Conservation (phyloP, 345 rosid species). For the Clausena lansium region DNA sequence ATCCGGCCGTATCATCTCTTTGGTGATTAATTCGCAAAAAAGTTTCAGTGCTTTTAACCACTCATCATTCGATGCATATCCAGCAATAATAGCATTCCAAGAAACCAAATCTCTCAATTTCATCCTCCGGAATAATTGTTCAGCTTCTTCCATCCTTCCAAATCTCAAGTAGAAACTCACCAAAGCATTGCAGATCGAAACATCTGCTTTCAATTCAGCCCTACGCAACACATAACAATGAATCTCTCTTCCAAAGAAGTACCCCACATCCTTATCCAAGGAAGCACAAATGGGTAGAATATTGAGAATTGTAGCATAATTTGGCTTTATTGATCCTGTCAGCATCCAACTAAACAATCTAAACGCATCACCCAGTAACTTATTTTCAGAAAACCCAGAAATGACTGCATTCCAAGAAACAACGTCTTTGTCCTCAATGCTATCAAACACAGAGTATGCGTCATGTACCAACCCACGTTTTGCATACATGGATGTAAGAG, state of each 20-base stretch:
- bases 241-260: slow-evolving; percentile 53
- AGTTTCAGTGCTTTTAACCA: slow-evolving; percentile 58
- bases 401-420: slow-evolving; percentile 89
- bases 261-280: slow-evolving; percentile 38
- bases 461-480: slow-evolving; percentile 57
- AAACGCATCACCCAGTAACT: slow-evolving; percentile 47
- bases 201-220: slow-evolving; percentile 42
- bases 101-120: slow-evolving; percentile 70
- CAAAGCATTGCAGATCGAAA: slow-evolving; percentile 68
- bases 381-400: slow-evolving; percentile 81
- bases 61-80: slow-evolving; percentile 59
- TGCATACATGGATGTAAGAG: slow-evolving; percentile 75
- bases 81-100: slow-evolving; percentile 81
- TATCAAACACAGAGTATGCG: slow-evolving; percentile 54
- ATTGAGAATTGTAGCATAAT: slow-evolving; percentile 55
- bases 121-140: slow-evolving; percentile 57
- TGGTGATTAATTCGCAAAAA: slow-evolving; percentile 45
- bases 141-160: slow-evolving; percentile 56
- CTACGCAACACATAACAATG: slow-evolving; percentile 62
- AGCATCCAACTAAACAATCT: slow-evolving; percentile 59
- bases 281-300: slow-evolving; percentile 62
- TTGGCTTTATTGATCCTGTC: slow-evolving; percentile 48
- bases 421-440: slow-evolving; percentile 64
- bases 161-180: slow-evolving; percentile 67
- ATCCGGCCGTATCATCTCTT: slow-evolving; percentile 44